Base-by-base conservation (phyloP, 345 rosid genomes). In the Euphorbia lathyris region DNA sequence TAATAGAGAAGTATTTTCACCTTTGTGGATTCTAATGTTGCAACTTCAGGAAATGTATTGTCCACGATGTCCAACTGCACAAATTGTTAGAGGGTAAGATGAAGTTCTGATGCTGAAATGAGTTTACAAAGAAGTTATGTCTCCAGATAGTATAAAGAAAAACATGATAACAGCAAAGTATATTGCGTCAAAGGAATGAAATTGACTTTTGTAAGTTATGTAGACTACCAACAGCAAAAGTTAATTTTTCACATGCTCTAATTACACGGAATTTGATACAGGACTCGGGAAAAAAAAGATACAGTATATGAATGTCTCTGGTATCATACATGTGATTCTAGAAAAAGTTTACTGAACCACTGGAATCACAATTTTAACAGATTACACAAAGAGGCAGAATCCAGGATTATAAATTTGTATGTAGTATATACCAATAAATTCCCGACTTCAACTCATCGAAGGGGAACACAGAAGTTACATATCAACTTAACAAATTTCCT, bases 61-160 rank as follows among this genome's bases (percentile, higher is more conserved):
- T 80, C 97, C 74, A 67, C 84, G 59, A 69, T 75, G 79, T 86
- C 90, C 84, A 90, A 79, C 97, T 91, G 92, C 88, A 83, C 43
- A 77, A 72, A 66, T 52, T 38, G 69, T 32, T 40, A 64, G 6
- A 67, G 3, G 66, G 42, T 67, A 48, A 51, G 75, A 20, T 74
- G 34, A 76, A 66, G 43, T 32, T 34, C 42, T 65, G 58, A 50
- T 47, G 7, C 17, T 8, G 52, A 20, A 50, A 40, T 62, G 61
- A 63, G 19, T 42, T 36, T 34, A 43, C n/a, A 57, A 62, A 70
- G 55, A 51, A 58, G 51, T 9, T n/a, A 45, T 42, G 50, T 61
- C 68, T 59, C 32, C 38, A 57, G 57, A 63, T 20, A 40, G 27
- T 19, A 45, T 14, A 36, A 59, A 63, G 40, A 36, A 58, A 48